phyloP scores from a whole-genome alignment of 192 early-diverging fungal species.

The Spizellomyces punctatus region DNA sequence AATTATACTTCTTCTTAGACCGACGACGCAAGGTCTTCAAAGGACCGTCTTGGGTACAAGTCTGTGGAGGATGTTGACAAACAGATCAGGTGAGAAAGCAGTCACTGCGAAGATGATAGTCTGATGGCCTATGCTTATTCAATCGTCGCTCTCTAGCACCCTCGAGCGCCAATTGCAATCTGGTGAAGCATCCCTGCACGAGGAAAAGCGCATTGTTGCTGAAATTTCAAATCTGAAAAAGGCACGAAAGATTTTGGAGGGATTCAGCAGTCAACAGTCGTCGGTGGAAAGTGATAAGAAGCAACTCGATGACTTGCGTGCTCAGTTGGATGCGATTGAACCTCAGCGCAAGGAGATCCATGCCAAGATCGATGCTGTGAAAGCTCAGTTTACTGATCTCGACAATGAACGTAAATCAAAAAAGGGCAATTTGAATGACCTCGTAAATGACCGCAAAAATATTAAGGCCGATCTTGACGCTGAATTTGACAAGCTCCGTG shows the following conservation, averaged over 20 bases:
- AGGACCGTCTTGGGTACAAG: conserved; percentile 81
- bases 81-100: conserved; percentile 62
- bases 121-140: too few species aligned
- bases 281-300: conserved; percentile 67
- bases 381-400: conserved; percentile 71
- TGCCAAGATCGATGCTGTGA: conserved; percentile 69
- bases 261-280: conserved; percentile 20
- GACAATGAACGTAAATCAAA: conserved; percentile 63
- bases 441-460: conserved; percentile 71
- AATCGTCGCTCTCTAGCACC: conserved; percentile 44
- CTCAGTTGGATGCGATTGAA: conserved; percentile 54
- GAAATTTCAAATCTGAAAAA: conserved; percentile 82
- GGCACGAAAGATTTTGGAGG: conserved; percentile 71
- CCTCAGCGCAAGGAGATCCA: conserved; percentile 57
- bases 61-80: conserved; percentile 77
- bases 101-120: background rate
- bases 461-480: conserved; percentile 73
- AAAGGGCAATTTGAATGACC: conserved; percentile 64
- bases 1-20: conserved; percentile 41
- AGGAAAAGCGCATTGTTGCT: conserved; percentile 85
- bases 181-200: conserved; percentile 75
- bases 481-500: conserved; percentile 67
- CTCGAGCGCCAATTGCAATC: conserved; percentile 78
- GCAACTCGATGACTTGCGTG: conserved; percentile 57
- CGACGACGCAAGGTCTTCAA: conserved; percentile 71